phyloP scores from a whole-genome alignment of 2,329 filamentous ascomycete genomes.

The Myriosclerotinia curreyana region DNA sequence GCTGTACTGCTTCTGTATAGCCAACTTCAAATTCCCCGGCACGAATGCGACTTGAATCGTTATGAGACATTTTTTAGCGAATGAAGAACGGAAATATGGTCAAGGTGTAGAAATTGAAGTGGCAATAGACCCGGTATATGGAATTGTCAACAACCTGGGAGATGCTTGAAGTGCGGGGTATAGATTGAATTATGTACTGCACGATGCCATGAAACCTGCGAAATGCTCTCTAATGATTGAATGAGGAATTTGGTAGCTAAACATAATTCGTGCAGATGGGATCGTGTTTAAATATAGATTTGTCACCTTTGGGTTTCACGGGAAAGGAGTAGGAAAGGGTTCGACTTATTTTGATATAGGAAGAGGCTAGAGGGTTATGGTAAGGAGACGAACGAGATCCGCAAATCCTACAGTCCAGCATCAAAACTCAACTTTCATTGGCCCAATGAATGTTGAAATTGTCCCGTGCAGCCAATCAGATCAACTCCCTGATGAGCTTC shows the following conservation, averaged over 20 bases:
- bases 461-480: slow-evolving; percentile 3
- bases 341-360: neutral
- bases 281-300: slow-evolving; percentile 7
- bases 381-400: neutral
- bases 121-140: slow-evolving; percentile 4
- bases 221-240: neutral
- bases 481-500: slow-evolving; percentile 5
- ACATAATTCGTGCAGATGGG: neutral
- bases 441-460: neutral
- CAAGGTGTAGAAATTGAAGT: slow-evolving; percentile 1
- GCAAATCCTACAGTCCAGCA: neutral
- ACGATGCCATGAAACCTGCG: neutral
- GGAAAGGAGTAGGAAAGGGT: neutral
- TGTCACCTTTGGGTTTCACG: neutral
- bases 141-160: slow-evolving; percentile 2
- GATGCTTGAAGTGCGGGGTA: slow-evolving; percentile 8
- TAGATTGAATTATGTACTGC: slow-evolving; percentile 2
- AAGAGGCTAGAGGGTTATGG: neutral
- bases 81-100: slow-evolving; percentile 1
- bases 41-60: slow-evolving; percentile 30
- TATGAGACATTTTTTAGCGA: slow-evolving; percentile 8
- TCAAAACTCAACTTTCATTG: slow-evolving; percentile 6
- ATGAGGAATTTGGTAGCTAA: slow-evolving; percentile 9
- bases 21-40: slow-evolving; percentile 48
- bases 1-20: slow-evolving; percentile 51